Base-by-base conservation (phyloP, 2,329 filamentous ascomycete species). In the Lasiodiplodia theobromae region DNA sequence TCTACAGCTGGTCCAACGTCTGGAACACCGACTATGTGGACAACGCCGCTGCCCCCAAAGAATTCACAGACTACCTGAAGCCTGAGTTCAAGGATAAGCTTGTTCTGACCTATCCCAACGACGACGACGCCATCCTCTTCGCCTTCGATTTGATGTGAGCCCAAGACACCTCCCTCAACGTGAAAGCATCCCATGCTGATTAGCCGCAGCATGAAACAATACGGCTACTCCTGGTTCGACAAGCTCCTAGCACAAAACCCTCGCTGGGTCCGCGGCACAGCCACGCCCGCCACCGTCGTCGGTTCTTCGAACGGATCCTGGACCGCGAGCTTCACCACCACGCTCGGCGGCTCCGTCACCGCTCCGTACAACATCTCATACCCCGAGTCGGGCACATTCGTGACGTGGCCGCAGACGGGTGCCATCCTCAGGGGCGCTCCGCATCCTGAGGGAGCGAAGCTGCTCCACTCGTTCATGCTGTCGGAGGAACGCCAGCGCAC, bases 61-160 rank as follows among this genome's bases (percentile, higher is more conserved):
- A 81, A 8, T 87, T 79, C 66, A 71, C 76, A 0, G 83, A 86
- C 69, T 82, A 80, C 65, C 73, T 85, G 2, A 78, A 81, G 8
- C 85, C 86, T 0, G 81, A 84, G 68, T 85, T 82, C 76, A 87
- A 87, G 76, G 76, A 84, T 69, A 87, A 85, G 73, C 76, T 88
- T 3, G 83, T 83, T 2, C 73, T 88, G 14, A 87, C 85, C 0
- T 87, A 87, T 68, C 86, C 86, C 12, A 86, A 87, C 69, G 86
- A 88, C 52, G 86, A 88, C 51, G 86, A 88, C 66, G 86, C 86
- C 0, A 81, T 88, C 2, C 76, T 86, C 0, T 87, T 78, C 47
- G 81, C 82, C 2, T 86, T 85, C 44, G 78, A 86, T 52, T 75
- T 85, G 1, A 81, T 87, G 75, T 76, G 70, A 68, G 74, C 70